Base-by-base conservation (phyloP, 179 eudicot species). In the Kewa caespitosa region DNA sequence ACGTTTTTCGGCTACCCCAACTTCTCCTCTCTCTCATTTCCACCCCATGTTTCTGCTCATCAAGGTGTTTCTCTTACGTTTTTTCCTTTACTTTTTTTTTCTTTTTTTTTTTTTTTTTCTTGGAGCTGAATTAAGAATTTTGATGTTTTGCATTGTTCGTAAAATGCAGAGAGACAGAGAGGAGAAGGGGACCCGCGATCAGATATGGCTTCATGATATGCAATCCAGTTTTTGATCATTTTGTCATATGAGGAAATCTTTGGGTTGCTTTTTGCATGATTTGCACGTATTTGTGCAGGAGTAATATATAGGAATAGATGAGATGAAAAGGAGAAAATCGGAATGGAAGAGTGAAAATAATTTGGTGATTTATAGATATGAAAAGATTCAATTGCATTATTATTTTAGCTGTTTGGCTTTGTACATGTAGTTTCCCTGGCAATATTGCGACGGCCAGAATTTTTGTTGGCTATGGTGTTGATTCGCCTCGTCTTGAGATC, bases 251-350 rank as follows among this genome's bases (percentile, higher is more conserved):
- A n/a, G 27, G 8, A 6, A 39, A 39, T 54, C 23, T 17, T 54
- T 54, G 60, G 7, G 20, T 54, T 17, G 20, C 9, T 54, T 54
- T 54, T n/a, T n/a, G n/a, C n/a, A n/a, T 6, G 60, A n/a, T 18
- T 18, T 54, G 27, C 27, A 5, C 27, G 6, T 18, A 18, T 54
- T 54, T 54, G 60, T 17, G 6, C 20, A 17, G 60, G 60, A 54
- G 27, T 5, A 54, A 18, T 54, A n/a, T n/a, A n/a, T 17, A 54
- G 60, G 27, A 54, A 54, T 14, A 32, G 78, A 28, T 59, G 85
- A 79, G 70, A 80, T 86, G 87, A 84, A 79, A 80, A 81, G 74
- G 43, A 46, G 13, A 28, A 63, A 10, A 71, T 75, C 76, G 79
- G 48, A 63, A 73, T 39, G 78, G 78, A 74, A 70, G 23, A 37